Evolutionary conservation across 192 early-diverging fungal genomes (phyloP).

Genomic region (Coemansia sp.): DNA sequence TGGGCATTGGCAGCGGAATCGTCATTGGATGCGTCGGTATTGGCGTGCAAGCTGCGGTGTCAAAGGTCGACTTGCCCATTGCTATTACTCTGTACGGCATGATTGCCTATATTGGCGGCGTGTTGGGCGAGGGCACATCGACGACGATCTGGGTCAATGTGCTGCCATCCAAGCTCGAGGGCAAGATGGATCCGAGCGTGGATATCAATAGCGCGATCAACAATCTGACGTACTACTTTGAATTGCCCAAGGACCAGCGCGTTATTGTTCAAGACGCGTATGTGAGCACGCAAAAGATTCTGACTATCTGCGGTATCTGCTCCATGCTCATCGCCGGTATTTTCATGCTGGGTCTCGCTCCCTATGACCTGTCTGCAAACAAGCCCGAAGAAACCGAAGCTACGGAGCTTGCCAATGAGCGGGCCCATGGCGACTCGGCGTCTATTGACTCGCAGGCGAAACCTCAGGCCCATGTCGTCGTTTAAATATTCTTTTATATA

Average conservation of each 20-base stretch:
- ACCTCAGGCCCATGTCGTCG: background rate
- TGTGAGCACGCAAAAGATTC: slow-evolving; percentile 33
- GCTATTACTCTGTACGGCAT: slow-evolving; percentile 48
- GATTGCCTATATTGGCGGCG: slow-evolving; percentile 48
- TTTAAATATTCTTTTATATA: background rate
- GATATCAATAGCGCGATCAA: slow-evolving; percentile 38
- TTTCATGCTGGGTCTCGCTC: slow-evolving; percentile 42
- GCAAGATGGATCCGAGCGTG: slow-evolving; percentile 21
- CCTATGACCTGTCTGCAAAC: slow-evolving; percentile 23
- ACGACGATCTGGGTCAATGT: slow-evolving; percentile 50
- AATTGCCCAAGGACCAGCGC: slow-evolving; percentile 45
- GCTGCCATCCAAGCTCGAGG: slow-evolving; percentile 30
- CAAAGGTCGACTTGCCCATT: slow-evolving; percentile 34
- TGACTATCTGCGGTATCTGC: slow-evolving; percentile 50
- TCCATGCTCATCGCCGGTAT: slow-evolving; percentile 37
- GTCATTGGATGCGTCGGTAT: slow-evolving; percentile 48
- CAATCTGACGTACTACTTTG: slow-evolving; percentile 48
- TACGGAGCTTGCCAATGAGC: background rate
- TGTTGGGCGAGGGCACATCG: slow-evolving; percentile 43
- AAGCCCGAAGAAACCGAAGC: background rate
- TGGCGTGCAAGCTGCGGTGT: slow-evolving; percentile 43
- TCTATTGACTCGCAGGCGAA: background rate
- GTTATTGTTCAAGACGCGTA: slow-evolving; percentile 45
- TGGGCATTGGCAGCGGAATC: slow-evolving; percentile 41
- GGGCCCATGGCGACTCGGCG: background rate